Evolutionary conservation across 2,329 filamentous ascomycete genomes (phyloP).

Genomic region (Dothistroma septosporum): DNA sequence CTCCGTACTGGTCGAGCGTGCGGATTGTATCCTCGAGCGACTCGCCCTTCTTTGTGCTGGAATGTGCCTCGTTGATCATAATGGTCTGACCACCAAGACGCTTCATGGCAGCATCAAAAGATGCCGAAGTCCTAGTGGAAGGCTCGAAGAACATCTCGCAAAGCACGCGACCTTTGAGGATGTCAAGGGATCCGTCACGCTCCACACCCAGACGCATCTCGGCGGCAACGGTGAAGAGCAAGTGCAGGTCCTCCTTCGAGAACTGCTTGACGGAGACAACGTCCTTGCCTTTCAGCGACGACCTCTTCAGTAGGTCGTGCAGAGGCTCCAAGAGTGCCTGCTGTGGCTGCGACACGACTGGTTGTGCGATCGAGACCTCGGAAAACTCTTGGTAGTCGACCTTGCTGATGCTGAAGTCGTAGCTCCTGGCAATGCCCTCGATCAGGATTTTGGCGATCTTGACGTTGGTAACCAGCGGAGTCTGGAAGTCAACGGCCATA

Average conservation of each 20-base stretch:
- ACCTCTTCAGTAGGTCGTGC: slow-evolving; percentile 68
- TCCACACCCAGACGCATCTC: slow-evolving; percentile 97
- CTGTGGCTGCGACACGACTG: slow-evolving; percentile 42
- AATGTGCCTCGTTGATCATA: slow-evolving; percentile 74
- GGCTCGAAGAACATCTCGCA: slow-evolving; percentile 97
- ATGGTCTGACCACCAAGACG: slow-evolving; percentile 86
- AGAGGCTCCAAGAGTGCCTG: slow-evolving; percentile 50
- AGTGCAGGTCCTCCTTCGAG: slow-evolving; percentile 77
- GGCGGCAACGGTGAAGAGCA: slow-evolving; percentile 92
- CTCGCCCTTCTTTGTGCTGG: slow-evolving; percentile 92
- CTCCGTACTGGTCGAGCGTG: slow-evolving; percentile 88
- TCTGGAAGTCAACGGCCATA: slow-evolving; percentile 98
- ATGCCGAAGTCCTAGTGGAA: slow-evolving; percentile 89
- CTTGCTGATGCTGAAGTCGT: slow-evolving; percentile 74
- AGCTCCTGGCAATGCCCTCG: slow-evolving; percentile 87
- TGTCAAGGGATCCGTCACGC: slow-evolving; percentile 80
- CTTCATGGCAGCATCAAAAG: slow-evolving; percentile 98
- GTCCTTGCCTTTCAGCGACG: slow-evolving; percentile 83
- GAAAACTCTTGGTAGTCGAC: slow-evolving; percentile 86
- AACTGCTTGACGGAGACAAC: slow-evolving; percentile 92
- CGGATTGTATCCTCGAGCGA: slow-evolving; percentile 88
- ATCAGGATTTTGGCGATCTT: slow-evolving; percentile 98
- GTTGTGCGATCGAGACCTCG: slow-evolving; percentile 34
- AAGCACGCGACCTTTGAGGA: slow-evolving; percentile 80
- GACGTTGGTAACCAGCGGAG: slow-evolving; percentile 94